These are phyloP conservation scores for Tuber brumale DNA, from an alignment of 495 filamentous ascomycete genomes.

Conservation along the genomic window DNA sequence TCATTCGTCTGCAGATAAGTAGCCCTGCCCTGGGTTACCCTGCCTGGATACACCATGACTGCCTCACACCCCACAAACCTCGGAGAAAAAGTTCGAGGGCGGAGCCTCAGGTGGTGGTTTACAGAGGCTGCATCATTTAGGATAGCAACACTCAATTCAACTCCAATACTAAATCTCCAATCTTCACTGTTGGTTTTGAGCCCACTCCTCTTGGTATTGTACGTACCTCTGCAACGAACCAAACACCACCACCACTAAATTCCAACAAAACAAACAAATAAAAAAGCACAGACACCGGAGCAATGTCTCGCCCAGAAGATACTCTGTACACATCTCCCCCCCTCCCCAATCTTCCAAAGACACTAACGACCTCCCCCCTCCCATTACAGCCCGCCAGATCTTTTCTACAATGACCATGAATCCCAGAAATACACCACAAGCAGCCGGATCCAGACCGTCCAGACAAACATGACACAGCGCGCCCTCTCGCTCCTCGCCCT, in stretches of 20 bases:
- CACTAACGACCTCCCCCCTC: neutral
- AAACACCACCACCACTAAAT: neutral
- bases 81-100: neutral
- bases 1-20: neutral
- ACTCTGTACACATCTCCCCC: slow-evolving; percentile 56
- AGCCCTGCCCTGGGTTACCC: neutral
- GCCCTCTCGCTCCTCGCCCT: slow-evolving; percentile 86
- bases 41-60: neutral
- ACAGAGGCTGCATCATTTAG: too few relatives aligned
- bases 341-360: neutral
- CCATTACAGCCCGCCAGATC: slow-evolving; percentile 70
- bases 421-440: slow-evolving; percentile 80
- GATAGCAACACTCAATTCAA: neutral
- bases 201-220: neutral
- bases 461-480: slow-evolving; percentile 86
- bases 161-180: neutral
- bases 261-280: neutral
- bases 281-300: slow-evolving; percentile 37
- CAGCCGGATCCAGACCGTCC: slow-evolving; percentile 89
- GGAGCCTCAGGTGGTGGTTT: neutral
- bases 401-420: slow-evolving; percentile 93
- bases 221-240: neutral
- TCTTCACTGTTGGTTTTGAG: neutral
- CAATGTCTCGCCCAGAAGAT: slow-evolving; percentile 95
- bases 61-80: neutral